Conservation (phyloP, 2,329 filamentous ascomycete species). For the Colletotrichum horii region DNA sequence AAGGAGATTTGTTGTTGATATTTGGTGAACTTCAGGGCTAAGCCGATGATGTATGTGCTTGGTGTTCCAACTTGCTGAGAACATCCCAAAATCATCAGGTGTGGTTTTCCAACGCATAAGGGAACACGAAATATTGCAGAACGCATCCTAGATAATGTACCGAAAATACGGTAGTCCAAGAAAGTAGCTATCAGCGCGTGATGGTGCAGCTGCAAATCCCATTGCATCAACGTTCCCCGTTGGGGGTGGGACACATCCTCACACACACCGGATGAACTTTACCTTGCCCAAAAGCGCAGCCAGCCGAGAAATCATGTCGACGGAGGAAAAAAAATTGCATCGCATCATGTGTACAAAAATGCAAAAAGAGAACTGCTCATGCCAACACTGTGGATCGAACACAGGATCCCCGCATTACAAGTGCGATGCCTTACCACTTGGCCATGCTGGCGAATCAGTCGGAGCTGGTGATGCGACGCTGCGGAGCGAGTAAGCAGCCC, state of each 20-base stretch:
- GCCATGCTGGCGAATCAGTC: conserved; percentile 13
- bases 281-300: background rate
- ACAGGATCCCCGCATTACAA: conserved; percentile 17
- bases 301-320: background rate
- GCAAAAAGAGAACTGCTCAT: background rate
- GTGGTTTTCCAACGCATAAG: background rate
- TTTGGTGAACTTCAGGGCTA: rapidly evolving
- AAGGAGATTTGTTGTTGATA: background rate
- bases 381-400: conserved; percentile 15
- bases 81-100: rapidly evolving
- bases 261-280: background rate
- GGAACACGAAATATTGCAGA: background rate
- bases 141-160: background rate
- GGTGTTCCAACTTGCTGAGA: background rate
- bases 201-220: background rate
- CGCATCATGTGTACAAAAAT: background rate
- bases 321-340: background rate
- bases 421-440: conserved; percentile 17
- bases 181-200: too few relatives aligned
- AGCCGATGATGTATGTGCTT: background rate
- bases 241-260: background rate
- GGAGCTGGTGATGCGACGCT: background rate
- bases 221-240: background rate
- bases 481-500: background rate
- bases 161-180: background rate